Evolutionary conservation across 768 basidiomycete species (phyloP).

Genomic region (Amanita jacksonii): DNA sequence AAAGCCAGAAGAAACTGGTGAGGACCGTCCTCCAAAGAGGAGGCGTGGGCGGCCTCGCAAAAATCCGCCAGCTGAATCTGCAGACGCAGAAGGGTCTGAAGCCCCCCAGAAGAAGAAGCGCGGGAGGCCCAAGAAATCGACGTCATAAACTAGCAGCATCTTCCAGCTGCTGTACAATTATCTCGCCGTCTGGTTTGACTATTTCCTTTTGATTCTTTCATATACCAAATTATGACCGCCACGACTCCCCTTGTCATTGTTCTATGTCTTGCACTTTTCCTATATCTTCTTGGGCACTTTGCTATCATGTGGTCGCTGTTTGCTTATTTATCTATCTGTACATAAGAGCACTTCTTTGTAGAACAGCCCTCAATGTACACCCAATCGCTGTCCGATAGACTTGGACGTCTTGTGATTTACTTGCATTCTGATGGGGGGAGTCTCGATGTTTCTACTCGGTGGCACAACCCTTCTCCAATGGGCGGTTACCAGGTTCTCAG

Average conservation of each 20-base stretch:
- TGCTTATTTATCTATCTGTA: conserved; percentile 9
- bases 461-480: no score
- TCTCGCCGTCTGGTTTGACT: conserved; percentile 11
- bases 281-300: conserved; percentile 14
- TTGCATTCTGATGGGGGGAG: conserved; percentile 16
- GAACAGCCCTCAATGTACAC: conserved; percentile 11
- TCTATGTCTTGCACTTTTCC: conserved; percentile 4
- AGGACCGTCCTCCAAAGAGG: conserved; percentile 50
- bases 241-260: conserved; percentile 1
- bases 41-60: conserved; percentile 73
- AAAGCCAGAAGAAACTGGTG: conserved; percentile 35
- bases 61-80: conserved; percentile 35
- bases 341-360: conserved; percentile 9
- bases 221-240: conserved; percentile 3
- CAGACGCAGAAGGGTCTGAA: conserved; percentile 35
- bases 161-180: conserved; percentile 7
- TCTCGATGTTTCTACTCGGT: conserved; percentile 16
- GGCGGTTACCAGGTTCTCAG: conserved; percentile 7
- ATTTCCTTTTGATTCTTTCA: background rate
- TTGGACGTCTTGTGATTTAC: conserved; percentile 5
- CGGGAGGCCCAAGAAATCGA: conserved; percentile 53
- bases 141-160: conserved; percentile 11
- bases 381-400: conserved; percentile 5
- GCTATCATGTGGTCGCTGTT: conserved; percentile 10
- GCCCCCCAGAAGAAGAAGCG: conserved; percentile 57